Percentiles rank a stretch among this genome's conserved stretches.
Evolutionary conservation across 805 yeast genomes (phyloP).

Genomic region (Nakazawaea populi): DNA sequence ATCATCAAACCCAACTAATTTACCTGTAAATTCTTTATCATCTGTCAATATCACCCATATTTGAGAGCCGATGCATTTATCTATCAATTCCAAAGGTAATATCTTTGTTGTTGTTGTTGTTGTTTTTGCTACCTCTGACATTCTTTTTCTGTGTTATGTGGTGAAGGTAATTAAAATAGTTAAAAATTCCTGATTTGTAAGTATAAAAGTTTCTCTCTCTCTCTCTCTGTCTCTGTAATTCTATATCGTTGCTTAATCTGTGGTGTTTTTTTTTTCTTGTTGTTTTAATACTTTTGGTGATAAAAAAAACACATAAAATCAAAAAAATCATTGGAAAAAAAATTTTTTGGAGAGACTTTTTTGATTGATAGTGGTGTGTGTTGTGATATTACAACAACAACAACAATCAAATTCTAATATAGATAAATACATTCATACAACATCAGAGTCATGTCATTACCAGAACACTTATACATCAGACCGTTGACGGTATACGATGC

Average conservation of each 20-base stretch:
- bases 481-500: conserved; percentile 77
- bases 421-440: background rate
- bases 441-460: conserved; percentile 19
- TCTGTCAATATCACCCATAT: conserved; percentile 66
- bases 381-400: too few species aligned
- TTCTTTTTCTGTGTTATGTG: background rate
- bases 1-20: conserved; percentile 88
- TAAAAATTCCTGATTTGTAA: too few species aligned
- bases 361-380: too few species aligned
- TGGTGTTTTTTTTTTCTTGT: too few species aligned
- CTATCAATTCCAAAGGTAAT: conserved; percentile 81
- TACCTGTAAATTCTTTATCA: conserved; percentile 80
- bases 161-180: too few species aligned
- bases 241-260: too few species aligned
- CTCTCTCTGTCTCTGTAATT: too few species aligned
- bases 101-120: conserved; percentile 16
- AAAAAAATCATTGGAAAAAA: too few species aligned
- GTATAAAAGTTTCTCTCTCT: too few species aligned
- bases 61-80: conserved; percentile 75
- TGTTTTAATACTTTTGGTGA: too few species aligned
- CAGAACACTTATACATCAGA: conserved; percentile 61
- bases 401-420: background rate
- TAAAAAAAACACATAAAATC: too few species aligned
- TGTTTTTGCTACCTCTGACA: background rate
- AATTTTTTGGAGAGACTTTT: too few species aligned